Evolutionary conservation across 768 basidiomycete species (phyloP).

Genomic region (Lanmaoa rubissima): DNA sequence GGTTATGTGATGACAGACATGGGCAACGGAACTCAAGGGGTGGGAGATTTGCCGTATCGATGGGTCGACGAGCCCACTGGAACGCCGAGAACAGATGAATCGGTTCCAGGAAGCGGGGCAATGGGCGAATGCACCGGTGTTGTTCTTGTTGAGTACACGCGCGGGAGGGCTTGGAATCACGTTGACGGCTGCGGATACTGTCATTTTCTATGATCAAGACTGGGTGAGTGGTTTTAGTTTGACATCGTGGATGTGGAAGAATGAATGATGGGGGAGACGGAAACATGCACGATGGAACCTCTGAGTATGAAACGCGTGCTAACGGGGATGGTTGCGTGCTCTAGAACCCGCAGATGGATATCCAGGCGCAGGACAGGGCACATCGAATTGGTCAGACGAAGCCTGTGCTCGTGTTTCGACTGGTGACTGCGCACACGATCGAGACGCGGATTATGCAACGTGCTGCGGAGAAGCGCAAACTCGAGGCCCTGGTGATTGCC

Average conservation of each 20-base stretch:
- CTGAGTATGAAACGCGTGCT: background rate
- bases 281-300: no score
- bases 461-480: constrained; percentile 82
- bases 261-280: background rate
- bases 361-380: constrained; percentile 93
- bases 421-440: constrained; percentile 84
- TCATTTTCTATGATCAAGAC: constrained; percentile 25
- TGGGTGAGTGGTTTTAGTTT: constrained; percentile 15
- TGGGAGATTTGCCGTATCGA: constrained; percentile 92
- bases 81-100: constrained; percentile 83
- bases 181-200: constrained; percentile 63
- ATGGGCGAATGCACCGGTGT: constrained; percentile 55
- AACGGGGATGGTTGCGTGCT: background rate
- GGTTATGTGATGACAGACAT: constrained; percentile 37
- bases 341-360: constrained; percentile 94
- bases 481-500: constrained; percentile 94
- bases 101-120: constrained; percentile 76
- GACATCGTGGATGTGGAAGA: no score
- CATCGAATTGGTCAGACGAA: constrained; percentile 95
- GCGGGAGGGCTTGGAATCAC: constrained; percentile 98
- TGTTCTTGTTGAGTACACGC: constrained; percentile 89
- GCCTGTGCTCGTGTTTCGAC: constrained; percentile 86
- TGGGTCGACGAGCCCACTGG: constrained; percentile 75
- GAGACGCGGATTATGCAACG: constrained; percentile 90
- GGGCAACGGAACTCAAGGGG: constrained; percentile 81